These are phyloP conservation scores for Globisporangium orthogonon DNA, from an alignment of 352 stramenopile species.

Conservation along the genomic window DNA sequence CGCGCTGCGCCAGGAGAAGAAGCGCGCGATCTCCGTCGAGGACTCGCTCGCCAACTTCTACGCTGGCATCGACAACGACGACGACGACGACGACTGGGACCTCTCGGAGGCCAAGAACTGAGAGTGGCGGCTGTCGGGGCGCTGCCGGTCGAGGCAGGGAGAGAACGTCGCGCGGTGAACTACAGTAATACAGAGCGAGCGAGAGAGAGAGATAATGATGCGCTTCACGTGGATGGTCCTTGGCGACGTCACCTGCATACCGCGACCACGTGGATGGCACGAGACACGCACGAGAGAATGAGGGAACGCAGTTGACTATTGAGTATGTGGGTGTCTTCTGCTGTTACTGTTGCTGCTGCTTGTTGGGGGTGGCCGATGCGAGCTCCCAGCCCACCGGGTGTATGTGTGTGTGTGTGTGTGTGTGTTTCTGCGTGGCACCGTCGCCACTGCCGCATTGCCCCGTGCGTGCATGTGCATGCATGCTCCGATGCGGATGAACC, in stretches of 20 bases:
- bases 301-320: not conserved
- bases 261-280: no score
- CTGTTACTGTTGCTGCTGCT: not conserved
- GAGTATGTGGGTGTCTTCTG: not conserved
- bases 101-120: constrained; percentile 24
- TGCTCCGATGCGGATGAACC: constrained; percentile 7
- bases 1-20: constrained; percentile 46
- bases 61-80: constrained; percentile 61
- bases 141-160: no score
- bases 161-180: not conserved
- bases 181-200: not conserved
- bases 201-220: no score
- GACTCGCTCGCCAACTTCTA: constrained; percentile 79
- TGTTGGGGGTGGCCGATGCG: not conserved
- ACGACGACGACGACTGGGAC: constrained; percentile 48
- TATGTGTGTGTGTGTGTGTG: not conserved
- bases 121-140: not conserved
- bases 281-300: not conserved
- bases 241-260: no score
- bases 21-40: constrained; percentile 38
- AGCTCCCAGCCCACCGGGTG: not conserved
- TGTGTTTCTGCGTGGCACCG: not conserved
- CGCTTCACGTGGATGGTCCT: no score
- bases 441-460: not conserved
- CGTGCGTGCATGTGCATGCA: not conserved